Conservation (phyloP, 306 rosid species). For the Corylus avellana region DNA sequence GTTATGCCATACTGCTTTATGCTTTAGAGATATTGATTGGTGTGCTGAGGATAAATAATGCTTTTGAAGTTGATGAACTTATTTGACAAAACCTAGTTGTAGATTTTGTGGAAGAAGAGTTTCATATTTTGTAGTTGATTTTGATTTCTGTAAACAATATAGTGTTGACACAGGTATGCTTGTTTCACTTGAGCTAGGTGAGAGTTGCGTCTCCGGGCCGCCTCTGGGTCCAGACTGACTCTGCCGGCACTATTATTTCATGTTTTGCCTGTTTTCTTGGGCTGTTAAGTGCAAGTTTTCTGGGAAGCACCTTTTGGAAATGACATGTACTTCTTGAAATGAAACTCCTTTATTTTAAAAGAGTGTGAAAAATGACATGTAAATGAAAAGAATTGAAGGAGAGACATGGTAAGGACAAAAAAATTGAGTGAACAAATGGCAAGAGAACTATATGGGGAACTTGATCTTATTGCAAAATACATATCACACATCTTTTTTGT, state of each 20-base stretch:
- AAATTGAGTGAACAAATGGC: not conserved
- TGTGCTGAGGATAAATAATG: not conserved
- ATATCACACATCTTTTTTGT: not conserved
- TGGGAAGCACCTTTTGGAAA: not conserved
- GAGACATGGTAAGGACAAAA: not conserved
- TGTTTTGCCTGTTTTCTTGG: not conserved
- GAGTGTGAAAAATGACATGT: not conserved
- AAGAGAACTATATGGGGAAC: not conserved
- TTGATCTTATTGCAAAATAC: not conserved
- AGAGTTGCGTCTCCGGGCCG: not conserved
- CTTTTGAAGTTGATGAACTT: not conserved
- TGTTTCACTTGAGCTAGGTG: not conserved
- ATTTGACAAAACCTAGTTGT: not conserved
- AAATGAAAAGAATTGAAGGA: not conserved
- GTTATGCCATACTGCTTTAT: not conserved
- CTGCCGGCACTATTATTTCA: not conserved
- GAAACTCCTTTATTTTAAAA: not conserved
- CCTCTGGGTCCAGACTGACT: not conserved
- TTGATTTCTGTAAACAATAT: not conserved
- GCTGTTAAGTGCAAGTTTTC: not conserved
- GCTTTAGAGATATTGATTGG: not conserved
- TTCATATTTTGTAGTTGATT: not conserved
- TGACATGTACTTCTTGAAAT: not conserved
- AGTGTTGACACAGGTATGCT: not conserved
- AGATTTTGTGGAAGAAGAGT: not conserved